Conservation (phyloP, 768 basidiomycete species). For the Chalciporus piperatus region DNA sequence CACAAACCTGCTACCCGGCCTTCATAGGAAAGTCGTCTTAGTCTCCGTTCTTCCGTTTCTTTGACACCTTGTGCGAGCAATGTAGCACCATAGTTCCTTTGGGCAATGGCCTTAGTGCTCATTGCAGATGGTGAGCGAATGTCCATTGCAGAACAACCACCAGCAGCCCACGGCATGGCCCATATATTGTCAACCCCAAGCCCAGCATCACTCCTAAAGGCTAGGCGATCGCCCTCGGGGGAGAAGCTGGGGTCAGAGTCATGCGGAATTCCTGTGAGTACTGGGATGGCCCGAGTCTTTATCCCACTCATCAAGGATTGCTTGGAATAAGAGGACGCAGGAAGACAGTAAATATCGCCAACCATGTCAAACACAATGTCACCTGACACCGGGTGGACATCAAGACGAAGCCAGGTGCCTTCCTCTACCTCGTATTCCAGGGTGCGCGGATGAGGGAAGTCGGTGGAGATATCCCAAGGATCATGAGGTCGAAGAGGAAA, state of each 20-base stretch:
- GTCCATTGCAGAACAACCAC: constrained; percentile 61
- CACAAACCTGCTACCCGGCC: constrained; percentile 48
- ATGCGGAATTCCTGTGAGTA: constrained; percentile 63
- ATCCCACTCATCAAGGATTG: constrained; percentile 24
- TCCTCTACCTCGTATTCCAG: constrained; percentile 68
- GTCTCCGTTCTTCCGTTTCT: constrained; percentile 49
- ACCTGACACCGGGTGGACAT: constrained; percentile 66
- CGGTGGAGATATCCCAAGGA: constrained; percentile 73
- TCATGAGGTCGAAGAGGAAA: constrained; percentile 59
- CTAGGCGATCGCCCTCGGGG: constrained; percentile 58
- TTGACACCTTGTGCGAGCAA: constrained; percentile 47
- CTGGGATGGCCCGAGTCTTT: constrained; percentile 49
- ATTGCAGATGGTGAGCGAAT: constrained; percentile 38
- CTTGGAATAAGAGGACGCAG: constrained; percentile 38
- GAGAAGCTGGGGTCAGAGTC: constrained; percentile 76
- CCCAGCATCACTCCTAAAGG: constrained; percentile 70
- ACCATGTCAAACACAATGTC: constrained; percentile 76
- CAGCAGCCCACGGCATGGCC: constrained; percentile 54
- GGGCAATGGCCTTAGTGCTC: constrained; percentile 35
- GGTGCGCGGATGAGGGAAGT: constrained; percentile 65
- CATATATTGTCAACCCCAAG: constrained; percentile 76
- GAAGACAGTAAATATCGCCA: constrained; percentile 71
- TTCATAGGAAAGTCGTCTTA: constrained; percentile 52
- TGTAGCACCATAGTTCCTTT: constrained; percentile 42
- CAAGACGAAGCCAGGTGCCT: constrained; percentile 74